Conservation (phyloP, 257 asterid genomes). For the Solanum boliviense region DNA sequence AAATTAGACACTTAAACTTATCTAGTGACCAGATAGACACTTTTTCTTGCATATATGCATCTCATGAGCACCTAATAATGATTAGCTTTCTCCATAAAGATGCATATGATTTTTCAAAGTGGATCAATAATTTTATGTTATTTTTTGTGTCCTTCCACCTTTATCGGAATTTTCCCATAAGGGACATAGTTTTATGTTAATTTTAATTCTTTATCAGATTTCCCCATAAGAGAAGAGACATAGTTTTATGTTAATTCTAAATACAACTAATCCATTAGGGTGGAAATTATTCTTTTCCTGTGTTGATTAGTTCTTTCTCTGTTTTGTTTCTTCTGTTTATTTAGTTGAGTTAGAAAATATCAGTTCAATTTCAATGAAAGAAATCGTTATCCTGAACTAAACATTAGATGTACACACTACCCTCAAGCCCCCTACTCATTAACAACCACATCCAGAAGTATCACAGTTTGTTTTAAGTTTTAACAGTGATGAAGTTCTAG, state of each 20-base stretch:
- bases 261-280: neutral
- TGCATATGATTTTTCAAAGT: neutral
- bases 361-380: neutral
- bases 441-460: neutral
- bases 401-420: neutral
- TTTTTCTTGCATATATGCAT: neutral
- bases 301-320: neutral
- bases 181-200: neutral
- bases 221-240: neutral
- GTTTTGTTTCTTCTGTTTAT: neutral
- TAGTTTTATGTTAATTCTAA: neutral
- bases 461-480: neutral
- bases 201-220: neutral
- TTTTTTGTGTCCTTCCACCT: neutral
- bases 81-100: neutral
- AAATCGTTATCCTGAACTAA: neutral
- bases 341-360: neutral
- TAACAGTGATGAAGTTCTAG: neutral
- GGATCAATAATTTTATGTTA: neutral
- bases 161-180: neutral
- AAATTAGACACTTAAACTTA: neutral
- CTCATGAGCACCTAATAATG: neutral
- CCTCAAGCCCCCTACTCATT: neutral
- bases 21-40: neutral
- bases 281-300: neutral